Base-by-base conservation (phyloP, 768 basidiomycete genomes). In the Podaxis mareebaensis region DNA sequence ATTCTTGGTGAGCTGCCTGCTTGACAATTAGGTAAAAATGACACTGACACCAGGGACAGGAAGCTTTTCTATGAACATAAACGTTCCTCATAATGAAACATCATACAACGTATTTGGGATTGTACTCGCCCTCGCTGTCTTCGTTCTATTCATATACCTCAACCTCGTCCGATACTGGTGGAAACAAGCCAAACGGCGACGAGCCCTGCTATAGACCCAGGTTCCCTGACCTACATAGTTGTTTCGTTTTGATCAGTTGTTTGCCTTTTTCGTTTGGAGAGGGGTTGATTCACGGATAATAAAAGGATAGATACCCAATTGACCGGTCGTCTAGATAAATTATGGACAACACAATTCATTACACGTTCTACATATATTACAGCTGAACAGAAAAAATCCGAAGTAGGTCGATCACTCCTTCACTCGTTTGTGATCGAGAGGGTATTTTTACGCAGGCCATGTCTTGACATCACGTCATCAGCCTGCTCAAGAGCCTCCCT, bases 51-150 rank as follows among this genome's bases (percentile, higher is more conserved):
- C 20, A 30, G n/a, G 48, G 20, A 38, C 70, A 93, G 93, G 90
- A 49, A 24, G 84, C 13, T 84, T 86, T 69, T 89, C 90, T 3
- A 76, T 87, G 72, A 96, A 97, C 69, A 67, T 89, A 48, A 72
- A 65, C 4, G 66, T 92, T 3, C 93, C 93, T 0, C 71, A 71
- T n/a, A 91, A 92, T 71, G 38, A 57, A 3, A 67, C 70, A 64
- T 67, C 71, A 0, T 83, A 76, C 72, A 78, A 81, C 69, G 77
- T 79, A 22, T 94, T 93, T 69, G 83, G 75, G 10, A 73, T 85
- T 24, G 77, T 90, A 28, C 67, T 91, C 49, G 74, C 79, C 7
- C 62, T 83, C 10, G 76, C 80, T 5, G 65, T 81, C 26, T 28
- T 82, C 13, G 77, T 89, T 39, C 71, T 84, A n/a, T 68, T 71